phyloP scores from a whole-genome alignment of 2,329 filamentous ascomycete species.

The Alternaria sp. region DNA sequence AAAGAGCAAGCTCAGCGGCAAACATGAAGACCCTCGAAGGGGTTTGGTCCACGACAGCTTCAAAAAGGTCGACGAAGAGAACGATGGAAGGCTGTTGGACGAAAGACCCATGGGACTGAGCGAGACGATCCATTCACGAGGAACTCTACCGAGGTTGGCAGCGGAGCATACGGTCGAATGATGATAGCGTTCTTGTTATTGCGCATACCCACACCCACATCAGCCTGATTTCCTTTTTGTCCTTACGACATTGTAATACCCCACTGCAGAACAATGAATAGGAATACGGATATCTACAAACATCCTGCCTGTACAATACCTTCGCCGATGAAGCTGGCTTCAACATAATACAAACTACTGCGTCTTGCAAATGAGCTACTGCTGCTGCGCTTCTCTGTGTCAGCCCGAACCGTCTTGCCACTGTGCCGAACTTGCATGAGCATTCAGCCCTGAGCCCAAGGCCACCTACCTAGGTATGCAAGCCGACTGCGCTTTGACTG shows the following conservation, averaged over 20 bases:
- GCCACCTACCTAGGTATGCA: background rate
- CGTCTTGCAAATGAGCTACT: background rate
- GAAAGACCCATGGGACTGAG: conserved; percentile 22
- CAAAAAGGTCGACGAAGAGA: conserved; percentile 17
- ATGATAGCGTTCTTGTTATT: background rate
- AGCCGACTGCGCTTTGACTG: background rate
- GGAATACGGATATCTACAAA: background rate
- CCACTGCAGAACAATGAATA: background rate
- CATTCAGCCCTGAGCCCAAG: background rate
- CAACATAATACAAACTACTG: background rate
- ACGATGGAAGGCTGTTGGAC: conserved; percentile 23
- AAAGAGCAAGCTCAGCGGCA: background rate
- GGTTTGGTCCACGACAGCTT: conserved; percentile 16
- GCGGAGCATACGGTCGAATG: conserved; percentile 18
- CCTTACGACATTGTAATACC: background rate
- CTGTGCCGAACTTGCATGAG: background rate
- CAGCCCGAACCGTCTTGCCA: background rate
- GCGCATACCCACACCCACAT: background rate
- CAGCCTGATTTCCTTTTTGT: background rate
- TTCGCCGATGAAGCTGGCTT: background rate
- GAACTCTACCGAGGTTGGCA: conserved; percentile 17
- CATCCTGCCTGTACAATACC: background rate
- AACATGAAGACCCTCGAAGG: conserved; percentile 13
- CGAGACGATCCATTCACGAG: conserved; percentile 24
- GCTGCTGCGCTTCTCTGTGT: background rate